These are phyloP conservation scores for Amylostereum areolatum DNA, from an alignment of 1,284 basidiomycete species.

Conservation along the genomic window DNA sequence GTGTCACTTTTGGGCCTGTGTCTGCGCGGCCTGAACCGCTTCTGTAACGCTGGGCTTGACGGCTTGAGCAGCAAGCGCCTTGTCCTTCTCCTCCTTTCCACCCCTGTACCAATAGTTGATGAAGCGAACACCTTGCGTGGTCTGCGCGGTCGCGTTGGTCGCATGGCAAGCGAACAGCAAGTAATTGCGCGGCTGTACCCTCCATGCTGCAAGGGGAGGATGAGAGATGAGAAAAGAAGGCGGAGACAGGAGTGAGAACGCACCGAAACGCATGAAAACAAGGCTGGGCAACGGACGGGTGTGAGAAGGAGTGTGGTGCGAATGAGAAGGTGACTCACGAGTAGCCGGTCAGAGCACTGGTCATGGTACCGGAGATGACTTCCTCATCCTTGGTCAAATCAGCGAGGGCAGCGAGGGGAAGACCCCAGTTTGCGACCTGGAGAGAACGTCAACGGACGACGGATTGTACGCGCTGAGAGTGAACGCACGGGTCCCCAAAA, in stretches of 20 bases:
- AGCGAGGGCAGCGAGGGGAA: slow-evolving; percentile 85
- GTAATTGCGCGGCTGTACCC: slow-evolving; percentile 91
- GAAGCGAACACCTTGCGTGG: slow-evolving; percentile 79
- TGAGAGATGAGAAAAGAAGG: neutral
- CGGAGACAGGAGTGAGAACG: slow-evolving; percentile 14
- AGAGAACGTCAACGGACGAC: slow-evolving; percentile 7
- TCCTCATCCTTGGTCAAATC: slow-evolving; percentile 93
- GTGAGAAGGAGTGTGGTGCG: slow-evolving; percentile 1
- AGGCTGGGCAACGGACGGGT: slow-evolving; percentile 40
- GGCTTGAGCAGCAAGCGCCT: slow-evolving; percentile 19
- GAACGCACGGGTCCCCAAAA: slow-evolving; percentile 90
- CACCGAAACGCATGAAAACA: slow-evolving; percentile 95
- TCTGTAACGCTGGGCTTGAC: slow-evolving; percentile 41
- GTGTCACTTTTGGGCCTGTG: slow-evolving; percentile 9
- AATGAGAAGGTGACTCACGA: slow-evolving; percentile 60
- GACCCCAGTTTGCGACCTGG: slow-evolving; percentile 95
- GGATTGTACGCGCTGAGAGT: slow-evolving; percentile 3
- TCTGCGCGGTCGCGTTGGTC: slow-evolving; percentile 86
- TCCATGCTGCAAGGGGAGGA: slow-evolving; percentile 65
- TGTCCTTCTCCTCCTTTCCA: slow-evolving; percentile 62
- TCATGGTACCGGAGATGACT: slow-evolving; percentile 94
- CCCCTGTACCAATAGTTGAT: slow-evolving; percentile 86
- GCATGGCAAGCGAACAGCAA: slow-evolving; percentile 89
- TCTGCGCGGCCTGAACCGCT: slow-evolving; percentile 37
- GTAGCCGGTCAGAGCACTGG: slow-evolving; percentile 80